phyloP scores from a whole-genome alignment of 192 early-diverging fungal species.

The Linnemannia elongata region DNA sequence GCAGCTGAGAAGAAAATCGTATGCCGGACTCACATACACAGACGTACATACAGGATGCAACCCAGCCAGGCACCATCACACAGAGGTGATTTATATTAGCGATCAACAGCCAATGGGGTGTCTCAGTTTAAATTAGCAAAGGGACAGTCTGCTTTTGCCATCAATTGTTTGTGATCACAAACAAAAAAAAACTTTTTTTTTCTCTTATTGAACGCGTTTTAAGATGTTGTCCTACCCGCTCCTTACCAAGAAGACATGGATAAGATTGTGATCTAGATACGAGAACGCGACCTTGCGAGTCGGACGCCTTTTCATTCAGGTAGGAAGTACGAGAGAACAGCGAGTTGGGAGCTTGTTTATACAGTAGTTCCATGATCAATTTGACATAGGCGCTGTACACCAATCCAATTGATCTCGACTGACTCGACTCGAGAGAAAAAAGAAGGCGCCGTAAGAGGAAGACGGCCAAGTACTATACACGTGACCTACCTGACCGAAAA shows the following conservation, averaged over 20 bases:
- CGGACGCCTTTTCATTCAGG: background rate
- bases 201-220: background rate
- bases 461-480: background rate
- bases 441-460: too few species aligned
- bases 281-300: background rate
- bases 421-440: background rate
- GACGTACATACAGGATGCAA: too few species aligned
- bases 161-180: background rate
- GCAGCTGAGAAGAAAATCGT: background rate
- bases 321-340: too few species aligned
- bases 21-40: too few species aligned
- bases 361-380: too few species aligned
- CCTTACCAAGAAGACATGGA: too few species aligned
- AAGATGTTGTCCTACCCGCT: background rate
- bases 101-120: background rate
- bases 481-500: background rate
- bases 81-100: background rate
- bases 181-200: background rate
- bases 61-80: constrained; percentile 1
- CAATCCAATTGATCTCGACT: too few species aligned
- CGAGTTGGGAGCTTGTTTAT: too few species aligned
- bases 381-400: too few species aligned
- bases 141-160: background rate
- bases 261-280: background rate
- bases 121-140: background rate